phyloP scores from a whole-genome alignment of 371 early-diverging fungal genomes.

The Mucor lusitanicus region DNA sequence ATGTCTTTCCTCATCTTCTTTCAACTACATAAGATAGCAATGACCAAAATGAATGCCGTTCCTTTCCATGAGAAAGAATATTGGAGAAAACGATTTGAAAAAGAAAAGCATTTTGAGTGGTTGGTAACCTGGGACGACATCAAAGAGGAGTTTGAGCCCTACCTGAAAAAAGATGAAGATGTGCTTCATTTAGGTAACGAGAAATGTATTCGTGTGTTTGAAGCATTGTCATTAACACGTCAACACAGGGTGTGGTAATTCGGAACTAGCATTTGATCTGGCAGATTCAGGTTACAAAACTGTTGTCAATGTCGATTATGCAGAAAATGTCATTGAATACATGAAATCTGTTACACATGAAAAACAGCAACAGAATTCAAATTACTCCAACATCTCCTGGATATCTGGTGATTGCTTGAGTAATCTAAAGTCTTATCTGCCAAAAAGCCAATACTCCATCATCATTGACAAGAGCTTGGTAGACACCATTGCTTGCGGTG shows the following conservation, averaged over 20 bases:
- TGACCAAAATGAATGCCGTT: conserved; percentile 30
- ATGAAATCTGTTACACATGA: conserved; percentile 33
- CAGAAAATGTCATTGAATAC: conserved; percentile 40
- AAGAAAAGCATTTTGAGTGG: conserved; percentile 50
- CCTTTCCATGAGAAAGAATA: conserved; percentile 46
- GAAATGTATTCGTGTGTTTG: neutral
- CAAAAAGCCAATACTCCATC: conserved; percentile 18
- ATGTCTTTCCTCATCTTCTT: neutral
- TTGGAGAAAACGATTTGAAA: conserved; percentile 51
- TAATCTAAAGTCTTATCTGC: conserved; percentile 6
- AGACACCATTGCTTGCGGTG: conserved; percentile 49
- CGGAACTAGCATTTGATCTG: conserved; percentile 47
- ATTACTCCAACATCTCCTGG: conserved; percentile 28
- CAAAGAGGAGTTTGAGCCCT: conserved; percentile 15
- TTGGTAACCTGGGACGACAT: conserved; percentile 30
- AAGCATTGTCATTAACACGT: neutral
- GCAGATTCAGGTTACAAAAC: conserved; percentile 32
- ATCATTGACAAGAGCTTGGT: conserved; percentile 45
- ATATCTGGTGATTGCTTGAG: conserved; percentile 30
- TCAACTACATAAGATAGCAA: neutral
- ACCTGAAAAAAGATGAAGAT: conserved; percentile 21
- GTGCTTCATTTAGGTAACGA: conserved; percentile 36
- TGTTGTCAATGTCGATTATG: conserved; percentile 49
- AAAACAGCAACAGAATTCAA: conserved; percentile 2
- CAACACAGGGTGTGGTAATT: conserved; percentile 57